Evolutionary conservation across 2,329 filamentous ascomycete species (phyloP).

Genomic region (Pseudogymnoascus sp.): DNA sequence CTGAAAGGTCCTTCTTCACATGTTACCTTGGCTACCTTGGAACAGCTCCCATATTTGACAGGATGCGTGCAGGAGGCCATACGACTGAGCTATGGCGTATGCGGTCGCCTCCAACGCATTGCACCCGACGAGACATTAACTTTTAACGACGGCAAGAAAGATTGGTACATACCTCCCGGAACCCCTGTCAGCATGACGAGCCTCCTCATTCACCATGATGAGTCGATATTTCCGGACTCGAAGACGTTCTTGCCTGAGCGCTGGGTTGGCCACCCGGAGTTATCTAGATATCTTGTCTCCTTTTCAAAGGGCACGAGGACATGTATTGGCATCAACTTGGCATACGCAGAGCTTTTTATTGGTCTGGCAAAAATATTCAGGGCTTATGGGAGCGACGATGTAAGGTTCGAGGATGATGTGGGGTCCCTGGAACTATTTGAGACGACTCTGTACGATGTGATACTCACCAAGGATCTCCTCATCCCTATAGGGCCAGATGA

Average conservation of each 20-base stretch:
- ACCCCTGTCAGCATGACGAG: constrained; percentile 34
- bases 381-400: constrained; percentile 16
- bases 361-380: constrained; percentile 14
- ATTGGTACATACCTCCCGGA: constrained; percentile 21
- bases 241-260: constrained; percentile 34
- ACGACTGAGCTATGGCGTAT: constrained; percentile 27
- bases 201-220: constrained; percentile 33
- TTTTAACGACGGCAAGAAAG: constrained; percentile 15
- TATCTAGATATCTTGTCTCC: constrained; percentile 33
- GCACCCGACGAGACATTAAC: constrained; percentile 18
- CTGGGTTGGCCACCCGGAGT: constrained; percentile 31
- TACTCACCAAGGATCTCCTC: constrained; percentile 17
- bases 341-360: constrained; percentile 20
- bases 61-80: constrained; percentile 30
- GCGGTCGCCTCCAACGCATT: constrained; percentile 24
- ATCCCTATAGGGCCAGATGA: constrained; percentile 12
- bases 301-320: constrained; percentile 35
- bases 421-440: constrained; percentile 23
- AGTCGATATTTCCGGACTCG: constrained; percentile 31
- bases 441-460: constrained; percentile 20
- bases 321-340: constrained; percentile 33
- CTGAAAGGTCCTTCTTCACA: constrained; percentile 13
- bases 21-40: constrained; percentile 16
- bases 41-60: constrained; percentile 26
- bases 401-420: constrained; percentile 17